A percentile compares a stretch with the other conserved stretches of the same genome.
These are phyloP conservation scores for Paxillus involutus DNA, from an alignment of 768 basidiomycete species.

Conservation along the genomic window DNA sequence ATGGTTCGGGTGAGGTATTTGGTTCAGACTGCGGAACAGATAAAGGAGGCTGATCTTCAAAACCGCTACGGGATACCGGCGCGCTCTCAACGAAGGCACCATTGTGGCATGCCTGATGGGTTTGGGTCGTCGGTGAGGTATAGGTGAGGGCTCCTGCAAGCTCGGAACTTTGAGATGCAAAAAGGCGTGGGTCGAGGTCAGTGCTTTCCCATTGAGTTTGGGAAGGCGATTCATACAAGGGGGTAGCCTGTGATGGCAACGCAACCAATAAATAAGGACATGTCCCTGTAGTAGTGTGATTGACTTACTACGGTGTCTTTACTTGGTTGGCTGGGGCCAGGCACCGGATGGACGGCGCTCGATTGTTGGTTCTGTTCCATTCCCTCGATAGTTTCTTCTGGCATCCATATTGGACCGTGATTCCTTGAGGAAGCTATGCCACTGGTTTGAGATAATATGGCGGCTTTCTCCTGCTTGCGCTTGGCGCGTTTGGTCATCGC, in stretches of 20 bases:
- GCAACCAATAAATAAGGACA: neutral
- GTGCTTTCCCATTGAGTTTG: conserved; percentile 14
- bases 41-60: neutral
- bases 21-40: neutral
- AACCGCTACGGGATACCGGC: neutral
- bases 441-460: conserved; percentile 19
- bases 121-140: conserved; percentile 14
- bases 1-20: neutral
- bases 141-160: conserved; percentile 49
- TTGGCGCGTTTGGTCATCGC: conserved; percentile 50
- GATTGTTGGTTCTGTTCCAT: neutral
- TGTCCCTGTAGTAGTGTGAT: neutral
- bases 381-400: conserved; percentile 1
- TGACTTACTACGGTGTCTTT: neutral
- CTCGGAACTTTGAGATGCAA: conserved; percentile 40
- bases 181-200: conserved; percentile 32
- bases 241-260: neutral
- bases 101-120: neutral
- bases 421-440: neutral
- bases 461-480: conserved; percentile 51
- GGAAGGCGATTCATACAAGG: conserved; percentile 1
- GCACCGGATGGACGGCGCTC: neutral
- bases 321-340: neutral
- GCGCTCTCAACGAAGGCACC: neutral
- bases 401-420: conserved; percentile 3